These are phyloP conservation scores for Lasiodiplodia sp. DNA, from an alignment of 2,329 filamentous ascomycete genomes.

Conservation along the genomic window DNA sequence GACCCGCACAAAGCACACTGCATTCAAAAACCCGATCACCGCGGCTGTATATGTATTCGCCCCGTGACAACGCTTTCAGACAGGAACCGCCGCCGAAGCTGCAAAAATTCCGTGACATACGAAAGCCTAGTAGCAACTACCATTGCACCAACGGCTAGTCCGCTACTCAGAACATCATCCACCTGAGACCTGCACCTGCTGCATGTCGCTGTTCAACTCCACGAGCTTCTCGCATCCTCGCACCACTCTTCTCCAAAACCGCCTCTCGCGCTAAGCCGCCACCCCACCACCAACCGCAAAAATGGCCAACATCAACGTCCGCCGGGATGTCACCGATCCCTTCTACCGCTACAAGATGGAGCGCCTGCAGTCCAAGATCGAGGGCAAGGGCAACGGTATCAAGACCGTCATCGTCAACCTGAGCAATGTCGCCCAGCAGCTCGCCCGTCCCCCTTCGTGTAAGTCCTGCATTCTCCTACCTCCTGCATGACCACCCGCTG, in stretches of 20 bases:
- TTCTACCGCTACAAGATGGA: slow-evolving; percentile 99
- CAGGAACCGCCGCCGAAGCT: slow-evolving; percentile 93
- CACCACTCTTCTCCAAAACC: slow-evolving; percentile 37
- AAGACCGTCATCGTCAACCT: slow-evolving; percentile 98
- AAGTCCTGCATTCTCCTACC: slow-evolving; percentile 35
- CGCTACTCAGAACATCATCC: slow-evolving; percentile 45
- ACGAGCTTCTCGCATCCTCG: slow-evolving; percentile 43
- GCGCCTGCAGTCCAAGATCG: slow-evolving; percentile 96
- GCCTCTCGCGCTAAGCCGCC: slow-evolving; percentile 35
- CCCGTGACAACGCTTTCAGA: slow-evolving; percentile 93
- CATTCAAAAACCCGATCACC: slow-evolving; percentile 34
- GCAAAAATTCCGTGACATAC: slow-evolving; percentile 95
- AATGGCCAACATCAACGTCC: slow-evolving; percentile 99
- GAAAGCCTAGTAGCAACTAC: slow-evolving; percentile 90
- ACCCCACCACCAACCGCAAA: slow-evolving; percentile 57
- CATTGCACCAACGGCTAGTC: slow-evolving; percentile 92
- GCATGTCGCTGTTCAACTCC: slow-evolving; percentile 67
- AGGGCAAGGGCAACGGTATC: slow-evolving; percentile 99
- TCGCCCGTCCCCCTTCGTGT: slow-evolving; percentile 87
- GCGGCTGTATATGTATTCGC: slow-evolving; percentile 97
- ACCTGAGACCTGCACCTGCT: slow-evolving; percentile 48
- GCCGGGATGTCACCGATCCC: slow-evolving; percentile 92
- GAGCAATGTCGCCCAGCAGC: slow-evolving; percentile 88
- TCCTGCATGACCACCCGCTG: slow-evolving; percentile 27
- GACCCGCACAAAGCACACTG: slow-evolving; percentile 29